Evolutionary conservation across 352 stramenopile genomes (phyloP).

Genomic region (Globisporangium ultimum): DNA sequence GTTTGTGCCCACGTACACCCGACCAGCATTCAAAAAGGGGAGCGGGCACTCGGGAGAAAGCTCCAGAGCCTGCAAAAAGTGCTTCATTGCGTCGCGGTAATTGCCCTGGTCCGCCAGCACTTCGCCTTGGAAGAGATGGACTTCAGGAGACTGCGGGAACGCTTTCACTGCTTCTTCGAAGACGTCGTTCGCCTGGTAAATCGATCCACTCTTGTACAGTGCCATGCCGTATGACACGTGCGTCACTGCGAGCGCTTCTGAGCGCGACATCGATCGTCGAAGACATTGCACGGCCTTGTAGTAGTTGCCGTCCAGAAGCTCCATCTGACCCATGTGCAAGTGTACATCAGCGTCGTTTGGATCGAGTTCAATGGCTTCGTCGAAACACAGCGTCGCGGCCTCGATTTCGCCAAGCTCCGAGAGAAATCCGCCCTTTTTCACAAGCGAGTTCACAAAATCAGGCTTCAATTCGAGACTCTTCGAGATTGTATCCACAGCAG

Average conservation of each 20-base stretch:
- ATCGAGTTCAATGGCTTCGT: slow-evolving; percentile 63
- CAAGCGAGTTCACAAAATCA: slow-evolving; percentile 54
- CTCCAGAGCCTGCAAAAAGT: slow-evolving; percentile 68
- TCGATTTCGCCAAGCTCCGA: slow-evolving; percentile 68
- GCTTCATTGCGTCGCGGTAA: slow-evolving; percentile 77
- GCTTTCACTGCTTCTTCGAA: slow-evolving; percentile 62
- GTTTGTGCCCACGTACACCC: slow-evolving; percentile 82
- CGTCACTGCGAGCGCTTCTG: slow-evolving; percentile 66
- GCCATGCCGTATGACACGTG: slow-evolving; percentile 85
- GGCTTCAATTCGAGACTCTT: slow-evolving; percentile 54
- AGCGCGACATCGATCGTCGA: slow-evolving; percentile 69
- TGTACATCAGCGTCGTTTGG: slow-evolving; percentile 76
- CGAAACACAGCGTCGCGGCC: slow-evolving; percentile 59
- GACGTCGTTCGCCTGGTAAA: slow-evolving; percentile 79
- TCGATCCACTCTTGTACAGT: slow-evolving; percentile 81
- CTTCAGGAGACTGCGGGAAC: slow-evolving; percentile 71
- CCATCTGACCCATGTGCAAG: slow-evolving; percentile 78
- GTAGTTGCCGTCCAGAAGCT: slow-evolving; percentile 78
- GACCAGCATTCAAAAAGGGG: slow-evolving; percentile 80
- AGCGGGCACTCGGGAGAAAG: slow-evolving; percentile 74
- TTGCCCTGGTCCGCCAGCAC: slow-evolving; percentile 79
- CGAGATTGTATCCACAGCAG: slow-evolving; percentile 60
- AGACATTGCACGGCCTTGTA: slow-evolving; percentile 66
- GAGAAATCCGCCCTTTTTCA: slow-evolving; percentile 84
- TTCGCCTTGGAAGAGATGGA: slow-evolving; percentile 82